Evolutionary conservation across 805 yeast species (phyloP).

Genomic region (Millerago galiae): DNA sequence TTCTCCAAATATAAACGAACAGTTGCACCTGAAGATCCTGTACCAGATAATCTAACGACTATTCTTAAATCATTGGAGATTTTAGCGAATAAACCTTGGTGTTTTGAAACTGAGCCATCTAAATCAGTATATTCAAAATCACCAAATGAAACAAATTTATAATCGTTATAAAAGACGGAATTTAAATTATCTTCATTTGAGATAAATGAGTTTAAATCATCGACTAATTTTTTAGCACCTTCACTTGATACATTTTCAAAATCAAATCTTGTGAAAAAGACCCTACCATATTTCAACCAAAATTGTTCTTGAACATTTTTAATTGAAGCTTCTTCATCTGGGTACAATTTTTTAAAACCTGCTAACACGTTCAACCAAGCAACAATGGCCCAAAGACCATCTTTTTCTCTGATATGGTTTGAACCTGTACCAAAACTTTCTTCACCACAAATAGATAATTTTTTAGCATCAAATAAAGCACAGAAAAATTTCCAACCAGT

Average conservation of each 20-base stretch:
- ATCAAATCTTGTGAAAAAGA: constrained; percentile 95
- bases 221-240: constrained; percentile 67
- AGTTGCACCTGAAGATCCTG: constrained; percentile 97
- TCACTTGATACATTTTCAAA: constrained; percentile 76
- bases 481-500: constrained; percentile 99
- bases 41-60: constrained; percentile 88
- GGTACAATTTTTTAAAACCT: constrained; percentile 59
- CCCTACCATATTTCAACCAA: constrained; percentile 91
- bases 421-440: constrained; percentile 98
- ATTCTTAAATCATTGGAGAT: constrained; percentile 77
- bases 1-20: constrained; percentile 87
- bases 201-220: constrained; percentile 38
- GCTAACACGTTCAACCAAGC: constrained; percentile 97
- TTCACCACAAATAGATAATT: constrained; percentile 95
- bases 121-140: constrained; percentile 90
- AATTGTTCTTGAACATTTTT: constrained; percentile 74
- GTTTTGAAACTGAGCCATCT: constrained; percentile 81
- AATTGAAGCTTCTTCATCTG: constrained; percentile 56
- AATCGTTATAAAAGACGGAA: constrained; percentile 38
- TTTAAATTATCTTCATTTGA: constrained; percentile 38
- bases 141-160: constrained; percentile 66
- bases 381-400: constrained; percentile 94
- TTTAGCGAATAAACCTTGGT: constrained; percentile 87
- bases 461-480: constrained; percentile 87
- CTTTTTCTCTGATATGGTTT: constrained; percentile 94